These are phyloP conservation scores for Kitagawia praeruptora DNA, from an alignment of 129 eudicot genomes.

Conservation along the genomic window DNA sequence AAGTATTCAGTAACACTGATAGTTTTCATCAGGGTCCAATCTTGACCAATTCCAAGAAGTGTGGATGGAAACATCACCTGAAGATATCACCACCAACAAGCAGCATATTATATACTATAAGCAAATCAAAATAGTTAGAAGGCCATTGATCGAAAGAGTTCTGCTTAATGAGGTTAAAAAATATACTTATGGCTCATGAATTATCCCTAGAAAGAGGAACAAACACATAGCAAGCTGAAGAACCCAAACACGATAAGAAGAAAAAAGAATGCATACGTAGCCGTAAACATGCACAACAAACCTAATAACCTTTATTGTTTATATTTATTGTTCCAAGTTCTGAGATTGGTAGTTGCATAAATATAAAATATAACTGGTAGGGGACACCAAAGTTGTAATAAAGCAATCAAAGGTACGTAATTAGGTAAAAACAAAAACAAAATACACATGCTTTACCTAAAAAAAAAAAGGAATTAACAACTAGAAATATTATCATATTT, in stretches of 20 bases:
- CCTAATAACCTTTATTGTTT: background rate
- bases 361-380: background rate
- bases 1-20: too few relatives aligned
- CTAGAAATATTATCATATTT: background rate
- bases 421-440: background rate
- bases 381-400: background rate
- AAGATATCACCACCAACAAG: too few relatives aligned
- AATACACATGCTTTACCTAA: background rate
- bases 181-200: too few relatives aligned
- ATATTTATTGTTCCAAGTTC: background rate
- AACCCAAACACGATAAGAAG: background rate
- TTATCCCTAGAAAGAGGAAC: too few relatives aligned
- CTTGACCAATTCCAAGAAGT: too few relatives aligned
- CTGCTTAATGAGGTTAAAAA: too few relatives aligned
- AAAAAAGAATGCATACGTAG: background rate
- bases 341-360: background rate
- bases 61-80: too few relatives aligned
- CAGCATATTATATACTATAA: too few relatives aligned
- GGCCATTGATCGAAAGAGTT: too few relatives aligned
- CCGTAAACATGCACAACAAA: background rate
- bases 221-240: too few relatives aligned
- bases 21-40: too few relatives aligned
- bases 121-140: too few relatives aligned
- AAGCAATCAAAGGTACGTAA: background rate
- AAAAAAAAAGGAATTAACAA: background rate